Evolutionary conservation across 2,329 filamentous ascomycete genomes (phyloP).

Genomic region (Fusarium sambucinum): DNA sequence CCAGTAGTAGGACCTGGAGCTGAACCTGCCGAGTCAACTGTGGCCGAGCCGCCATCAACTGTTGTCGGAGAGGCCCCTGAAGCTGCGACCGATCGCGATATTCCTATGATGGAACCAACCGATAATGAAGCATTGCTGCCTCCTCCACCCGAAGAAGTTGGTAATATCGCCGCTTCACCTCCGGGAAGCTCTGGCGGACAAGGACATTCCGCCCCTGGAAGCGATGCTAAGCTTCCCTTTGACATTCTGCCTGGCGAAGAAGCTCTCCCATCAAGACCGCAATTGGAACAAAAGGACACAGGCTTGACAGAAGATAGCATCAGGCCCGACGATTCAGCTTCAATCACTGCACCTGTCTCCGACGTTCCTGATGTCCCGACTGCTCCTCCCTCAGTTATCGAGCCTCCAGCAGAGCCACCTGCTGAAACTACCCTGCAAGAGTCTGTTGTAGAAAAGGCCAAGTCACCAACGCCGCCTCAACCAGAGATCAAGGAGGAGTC

Average conservation of each 20-base stretch:
- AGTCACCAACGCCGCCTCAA: conserved; percentile 38
- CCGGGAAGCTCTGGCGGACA: conserved; percentile 46
- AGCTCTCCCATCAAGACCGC: conserved; percentile 36
- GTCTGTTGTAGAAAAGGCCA: conserved; percentile 30
- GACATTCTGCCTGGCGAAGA: conserved; percentile 43
- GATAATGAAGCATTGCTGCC: conserved; percentile 49
- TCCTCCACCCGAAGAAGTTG: conserved; percentile 56
- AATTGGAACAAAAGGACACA: conserved; percentile 50
- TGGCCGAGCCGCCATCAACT: conserved; percentile 51
- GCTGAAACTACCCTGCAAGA: conserved; percentile 37
- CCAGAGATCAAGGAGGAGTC: conserved; percentile 35
- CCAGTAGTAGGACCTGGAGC: conserved; percentile 7
- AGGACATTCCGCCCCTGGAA: conserved; percentile 42
- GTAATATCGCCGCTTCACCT: conserved; percentile 55
- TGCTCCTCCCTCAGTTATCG: conserved; percentile 38
- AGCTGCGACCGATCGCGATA: conserved; percentile 45
- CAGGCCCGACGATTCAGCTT: conserved; percentile 56
- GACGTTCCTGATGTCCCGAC: conserved; percentile 50
- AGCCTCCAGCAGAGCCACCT: conserved; percentile 26
- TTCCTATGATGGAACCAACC: conserved; percentile 40
- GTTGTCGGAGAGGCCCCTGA: conserved; percentile 49
- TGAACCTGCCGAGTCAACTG: conserved; percentile 37
- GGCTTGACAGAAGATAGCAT: conserved; percentile 55
- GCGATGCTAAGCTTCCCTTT: conserved; percentile 46
- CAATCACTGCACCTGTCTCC: conserved; percentile 47